These are phyloP conservation scores for Rhynchosporium agropyri DNA, from an alignment of 2,329 filamentous ascomycete species.

Conservation along the genomic window DNA sequence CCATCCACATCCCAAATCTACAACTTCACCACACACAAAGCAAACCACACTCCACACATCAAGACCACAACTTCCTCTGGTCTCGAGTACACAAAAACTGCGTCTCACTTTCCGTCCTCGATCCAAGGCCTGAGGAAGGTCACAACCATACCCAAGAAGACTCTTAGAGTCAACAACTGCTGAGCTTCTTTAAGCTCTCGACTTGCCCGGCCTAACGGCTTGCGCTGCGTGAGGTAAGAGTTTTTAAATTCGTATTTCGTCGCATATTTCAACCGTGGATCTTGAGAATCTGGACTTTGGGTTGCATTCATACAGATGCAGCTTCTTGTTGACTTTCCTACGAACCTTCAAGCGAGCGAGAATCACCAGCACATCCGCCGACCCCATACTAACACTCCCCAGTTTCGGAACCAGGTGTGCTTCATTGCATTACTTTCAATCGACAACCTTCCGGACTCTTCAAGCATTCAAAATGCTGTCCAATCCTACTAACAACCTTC, in stretches of 20 bases:
- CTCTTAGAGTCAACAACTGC: conserved; percentile 49
- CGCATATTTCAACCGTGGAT: neutral
- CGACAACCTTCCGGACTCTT: conserved; percentile 68
- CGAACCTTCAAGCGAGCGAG: neutral
- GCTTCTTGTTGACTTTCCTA: conserved; percentile 12
- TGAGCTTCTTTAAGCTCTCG: conserved; percentile 50
- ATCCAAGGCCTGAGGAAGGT: conserved; percentile 38
- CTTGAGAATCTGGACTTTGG: conserved; percentile 1
- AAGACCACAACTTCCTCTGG: conserved; percentile 29
- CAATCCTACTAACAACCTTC: conserved; percentile 71
- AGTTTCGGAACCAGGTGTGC: conserved; percentile 56
- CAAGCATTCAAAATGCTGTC: conserved; percentile 76
- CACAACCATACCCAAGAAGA: conserved; percentile 27
- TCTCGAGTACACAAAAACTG: conserved; percentile 25
- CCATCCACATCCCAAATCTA: conserved; percentile 10
- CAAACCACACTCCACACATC: conserved; percentile 13
- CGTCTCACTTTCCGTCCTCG: conserved; percentile 19
- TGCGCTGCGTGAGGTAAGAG: conserved; percentile 79
- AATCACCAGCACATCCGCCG: neutral
- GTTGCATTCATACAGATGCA: neutral
- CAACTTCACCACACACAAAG: conserved; percentile 12
- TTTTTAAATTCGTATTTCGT: conserved; percentile 3
- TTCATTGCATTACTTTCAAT: conserved; percentile 52
- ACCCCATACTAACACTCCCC: conserved; percentile 40
- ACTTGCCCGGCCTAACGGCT: conserved; percentile 77